phyloP scores from a whole-genome alignment of 1,284 basidiomycete genomes.

The Apiotrichum sp. region DNA sequence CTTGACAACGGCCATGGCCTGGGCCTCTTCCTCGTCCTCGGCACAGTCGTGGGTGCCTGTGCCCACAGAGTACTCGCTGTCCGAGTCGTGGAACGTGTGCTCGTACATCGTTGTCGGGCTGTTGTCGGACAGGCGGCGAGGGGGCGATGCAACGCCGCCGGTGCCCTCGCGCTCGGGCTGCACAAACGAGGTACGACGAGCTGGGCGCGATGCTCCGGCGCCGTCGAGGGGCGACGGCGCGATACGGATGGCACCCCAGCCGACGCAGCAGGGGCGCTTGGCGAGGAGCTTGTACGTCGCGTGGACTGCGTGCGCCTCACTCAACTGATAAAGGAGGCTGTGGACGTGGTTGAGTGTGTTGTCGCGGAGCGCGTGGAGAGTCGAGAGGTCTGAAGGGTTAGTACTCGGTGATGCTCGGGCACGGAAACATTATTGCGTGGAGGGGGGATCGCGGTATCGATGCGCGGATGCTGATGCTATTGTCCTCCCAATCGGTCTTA shows the following conservation, averaged over 20 bases:
- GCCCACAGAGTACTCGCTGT: conserved; percentile 17
- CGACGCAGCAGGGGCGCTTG: conserved; percentile 25
- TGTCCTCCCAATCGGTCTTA: no score
- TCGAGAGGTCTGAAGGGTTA: conserved; percentile 36
- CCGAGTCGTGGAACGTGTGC: conserved; percentile 18
- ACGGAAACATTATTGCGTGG: no score
- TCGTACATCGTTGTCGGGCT: not conserved
- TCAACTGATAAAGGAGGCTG: conserved; percentile 36
- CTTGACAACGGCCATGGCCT: conserved; percentile 31
- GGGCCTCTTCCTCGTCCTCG: conserved; percentile 37
- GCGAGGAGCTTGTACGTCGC: conserved; percentile 42
- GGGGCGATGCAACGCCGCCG: conserved; percentile 4
- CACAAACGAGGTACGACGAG: conserved; percentile 28
- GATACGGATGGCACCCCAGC: conserved; percentile 43
- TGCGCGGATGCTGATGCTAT: no score
- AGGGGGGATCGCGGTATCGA: no score
- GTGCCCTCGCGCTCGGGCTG: conserved; percentile 10
- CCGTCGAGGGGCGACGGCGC: conserved; percentile 26
- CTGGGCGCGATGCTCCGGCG: conserved; percentile 14
- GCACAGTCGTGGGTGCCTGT: conserved; percentile 14
- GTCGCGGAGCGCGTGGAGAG: conserved; percentile 44
- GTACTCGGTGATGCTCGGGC: no score
- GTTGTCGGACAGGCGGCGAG: not conserved
- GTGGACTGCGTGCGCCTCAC: conserved; percentile 27
- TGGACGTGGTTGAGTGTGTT: conserved; percentile 43